Conservation (phyloP, 108 stramenopile genomes). For the Nitzschia sp. region DNA sequence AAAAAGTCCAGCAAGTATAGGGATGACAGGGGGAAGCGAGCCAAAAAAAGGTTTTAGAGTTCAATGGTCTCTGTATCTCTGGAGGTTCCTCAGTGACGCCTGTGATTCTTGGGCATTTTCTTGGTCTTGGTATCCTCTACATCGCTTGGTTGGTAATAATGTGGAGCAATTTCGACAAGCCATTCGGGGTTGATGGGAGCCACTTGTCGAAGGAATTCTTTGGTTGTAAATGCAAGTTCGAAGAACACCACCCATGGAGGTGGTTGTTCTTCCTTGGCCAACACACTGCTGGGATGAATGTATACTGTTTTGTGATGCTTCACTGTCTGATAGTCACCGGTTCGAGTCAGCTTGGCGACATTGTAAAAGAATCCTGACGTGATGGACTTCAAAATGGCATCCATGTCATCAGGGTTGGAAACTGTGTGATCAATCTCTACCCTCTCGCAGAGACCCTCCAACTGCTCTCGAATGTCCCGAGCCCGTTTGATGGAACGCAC, state of each 20-base stretch:
- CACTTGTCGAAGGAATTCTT: slow-evolving; percentile 98
- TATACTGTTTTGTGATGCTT: slow-evolving; percentile 93
- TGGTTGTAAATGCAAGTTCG: slow-evolving; percentile 96
- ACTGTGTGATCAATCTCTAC: slow-evolving; percentile 91
- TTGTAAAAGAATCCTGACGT: slow-evolving; percentile 99
- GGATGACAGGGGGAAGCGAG: slow-evolving; percentile 40
- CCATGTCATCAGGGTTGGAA: slow-evolving; percentile 64
- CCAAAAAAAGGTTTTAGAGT: slow-evolving; percentile 49
- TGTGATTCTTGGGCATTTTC: slow-evolving; percentile 56
- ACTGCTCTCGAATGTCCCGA: slow-evolving; percentile 96
- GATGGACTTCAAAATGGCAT: slow-evolving; percentile 86
- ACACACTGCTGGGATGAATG: slow-evolving; percentile 94
- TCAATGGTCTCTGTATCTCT: background rate
- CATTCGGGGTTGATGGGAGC: slow-evolving; percentile 92
- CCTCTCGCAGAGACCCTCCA: slow-evolving; percentile 96
- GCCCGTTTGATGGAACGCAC: slow-evolving; percentile 91
- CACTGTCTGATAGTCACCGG: slow-evolving; percentile 95
- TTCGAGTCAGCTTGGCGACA: slow-evolving; percentile 82
- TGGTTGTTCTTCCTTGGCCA: slow-evolving; percentile 90
- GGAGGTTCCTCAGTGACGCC: background rate
- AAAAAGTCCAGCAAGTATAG: slow-evolving; percentile 44
- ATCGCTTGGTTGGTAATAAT: slow-evolving; percentile 93
- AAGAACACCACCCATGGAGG: slow-evolving; percentile 93
- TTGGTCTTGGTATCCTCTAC: slow-evolving; percentile 87
- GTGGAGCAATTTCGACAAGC: slow-evolving; percentile 97